phyloP scores from a whole-genome alignment of 805 yeast species.

The Wickerhamiella bombiphila region DNA sequence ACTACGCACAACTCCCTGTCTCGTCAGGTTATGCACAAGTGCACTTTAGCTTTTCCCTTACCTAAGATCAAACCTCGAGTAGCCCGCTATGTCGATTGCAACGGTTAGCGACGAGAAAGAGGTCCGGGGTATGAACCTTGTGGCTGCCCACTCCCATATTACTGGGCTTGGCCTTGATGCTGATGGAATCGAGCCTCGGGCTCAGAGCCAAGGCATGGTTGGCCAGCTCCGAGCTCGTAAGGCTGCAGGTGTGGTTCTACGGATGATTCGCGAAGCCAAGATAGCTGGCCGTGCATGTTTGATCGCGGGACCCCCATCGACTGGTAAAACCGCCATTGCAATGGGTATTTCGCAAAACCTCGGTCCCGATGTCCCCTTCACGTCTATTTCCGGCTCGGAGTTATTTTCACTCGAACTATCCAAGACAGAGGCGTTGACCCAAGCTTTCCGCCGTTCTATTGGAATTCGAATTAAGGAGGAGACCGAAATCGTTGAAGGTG shows the following conservation, averaged over 20 bases:
- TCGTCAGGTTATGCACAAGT: no score
- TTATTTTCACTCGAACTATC: constrained; percentile 80
- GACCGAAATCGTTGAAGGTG: constrained; percentile 96
- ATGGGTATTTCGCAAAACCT: constrained; percentile 50
- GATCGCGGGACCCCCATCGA: constrained; percentile 96
- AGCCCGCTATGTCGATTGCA: constrained; percentile 26
- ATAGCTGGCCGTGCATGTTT: constrained; percentile 95
- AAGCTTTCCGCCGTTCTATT: constrained; percentile 89
- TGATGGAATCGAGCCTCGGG: constrained; percentile 71
- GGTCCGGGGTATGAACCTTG: constrained; percentile 51
- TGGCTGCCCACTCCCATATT: constrained; percentile 97
- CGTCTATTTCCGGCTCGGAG: constrained; percentile 90
- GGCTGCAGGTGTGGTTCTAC: constrained; percentile 89
- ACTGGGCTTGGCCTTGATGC: constrained; percentile 86
- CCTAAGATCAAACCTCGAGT: no score
- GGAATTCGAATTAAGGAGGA: constrained; percentile 94
- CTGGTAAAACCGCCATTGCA: constrained; percentile 97
- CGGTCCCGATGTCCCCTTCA: constrained; percentile 77
- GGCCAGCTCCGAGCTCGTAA: constrained; percentile 91
- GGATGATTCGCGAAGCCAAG: constrained; percentile 84
- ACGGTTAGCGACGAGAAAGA: constrained; percentile 31
- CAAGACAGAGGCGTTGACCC: constrained; percentile 92
- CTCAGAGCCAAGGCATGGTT: constrained; percentile 85
- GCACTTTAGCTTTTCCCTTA: no score
- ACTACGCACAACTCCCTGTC: no score